Evolutionary conservation across 192 early-diverging fungal species (phyloP), one percentile per base, ranked within the genome.

Genomic region (Gonapodya prolifera): DNA sequence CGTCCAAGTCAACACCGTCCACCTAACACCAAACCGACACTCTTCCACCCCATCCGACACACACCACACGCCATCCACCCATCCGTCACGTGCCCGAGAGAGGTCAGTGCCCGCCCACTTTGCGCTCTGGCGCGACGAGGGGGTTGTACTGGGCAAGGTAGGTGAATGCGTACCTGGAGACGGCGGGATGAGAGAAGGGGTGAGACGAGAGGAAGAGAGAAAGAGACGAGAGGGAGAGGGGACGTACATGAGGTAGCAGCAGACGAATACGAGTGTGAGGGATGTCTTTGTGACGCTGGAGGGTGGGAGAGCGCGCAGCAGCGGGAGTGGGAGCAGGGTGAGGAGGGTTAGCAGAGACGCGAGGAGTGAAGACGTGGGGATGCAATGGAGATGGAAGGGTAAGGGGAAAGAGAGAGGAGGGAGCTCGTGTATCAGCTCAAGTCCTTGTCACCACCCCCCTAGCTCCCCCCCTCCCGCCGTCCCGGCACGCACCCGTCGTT

Each of bases 221-320:
- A 73, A 30, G 18, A 8, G 8, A 32, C 8, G 18, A 32, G 8
- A 32, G 45, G 45, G 8, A 8, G 45, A n/a, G 13, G 71, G 29
- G 16, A 32, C 71, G 2, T 29, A 73, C 71, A 73, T 73, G 32
- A 73, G 71, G 71, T 73, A 73, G 71, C 71, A 73, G 31, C 71
- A 73, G 8, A 73, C 31, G 16, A 32, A 16, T 18, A 29, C 32
- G 28, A 73, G 71, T 2, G 32, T 32, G 32, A 73, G 71, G 28
- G 71, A 73, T 8, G 31, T 32, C 31, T 73, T 73, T 8, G 71
- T 73, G 28, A 32, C 32, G 31, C 71, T 32, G 71, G 32, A 16
- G 71, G 18, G 2, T 2, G 16, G 28, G 8, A 29, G 28, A 18
- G 18, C 18, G 29, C 31, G 71, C 8, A 16, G 71, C 71, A 8